A percentile compares a stretch with the other conserved stretches of the same genome.
Conservation (phyloP, 75 land plant species). For the Gnetum montanum region DNA sequence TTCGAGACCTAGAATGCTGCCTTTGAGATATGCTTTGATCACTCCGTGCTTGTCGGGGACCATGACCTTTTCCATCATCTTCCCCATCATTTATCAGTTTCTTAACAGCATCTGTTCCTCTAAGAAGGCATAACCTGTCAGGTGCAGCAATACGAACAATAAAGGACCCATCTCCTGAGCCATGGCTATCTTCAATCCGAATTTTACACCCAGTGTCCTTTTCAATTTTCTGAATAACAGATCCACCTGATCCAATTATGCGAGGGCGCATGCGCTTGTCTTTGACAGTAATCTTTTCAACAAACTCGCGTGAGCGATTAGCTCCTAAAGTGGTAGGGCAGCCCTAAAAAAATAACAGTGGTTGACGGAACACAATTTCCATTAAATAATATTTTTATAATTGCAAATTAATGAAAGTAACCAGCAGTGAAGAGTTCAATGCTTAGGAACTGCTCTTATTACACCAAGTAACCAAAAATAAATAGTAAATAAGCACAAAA, state of each 20-base stretch:
- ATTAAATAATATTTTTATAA: no score
- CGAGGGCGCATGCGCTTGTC: conserved; percentile 46
- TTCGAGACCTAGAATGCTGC: conserved; percentile 43
- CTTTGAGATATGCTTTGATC: conserved; percentile 45
- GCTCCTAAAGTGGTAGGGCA: conserved; percentile 45
- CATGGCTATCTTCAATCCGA: conserved; percentile 43
- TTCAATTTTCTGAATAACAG: conserved; percentile 70
- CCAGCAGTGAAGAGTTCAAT: background rate
- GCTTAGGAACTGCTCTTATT: background rate
- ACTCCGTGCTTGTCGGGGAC: conserved; percentile 23
- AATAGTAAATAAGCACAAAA: background rate
- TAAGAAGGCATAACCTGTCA: conserved; percentile 59
- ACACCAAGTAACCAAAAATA: background rate
- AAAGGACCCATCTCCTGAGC: conserved; percentile 55
- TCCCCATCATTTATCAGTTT: conserved; percentile 71
- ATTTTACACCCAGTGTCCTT: conserved; percentile 83
- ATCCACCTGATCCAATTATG: conserved; percentile 47
- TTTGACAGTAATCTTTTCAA: conserved; percentile 33
- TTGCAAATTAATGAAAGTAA: background rate
- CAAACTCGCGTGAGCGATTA: conserved; percentile 29
- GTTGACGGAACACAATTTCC: no score
- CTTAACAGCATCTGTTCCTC: conserved; percentile 86
- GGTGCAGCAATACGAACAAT: conserved; percentile 75
- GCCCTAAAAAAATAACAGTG: conserved; percentile 34
- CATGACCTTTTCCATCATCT: conserved; percentile 39